phyloP scores from a whole-genome alignment of 345 rosid species.

The Capsella bursapastoris region DNA sequence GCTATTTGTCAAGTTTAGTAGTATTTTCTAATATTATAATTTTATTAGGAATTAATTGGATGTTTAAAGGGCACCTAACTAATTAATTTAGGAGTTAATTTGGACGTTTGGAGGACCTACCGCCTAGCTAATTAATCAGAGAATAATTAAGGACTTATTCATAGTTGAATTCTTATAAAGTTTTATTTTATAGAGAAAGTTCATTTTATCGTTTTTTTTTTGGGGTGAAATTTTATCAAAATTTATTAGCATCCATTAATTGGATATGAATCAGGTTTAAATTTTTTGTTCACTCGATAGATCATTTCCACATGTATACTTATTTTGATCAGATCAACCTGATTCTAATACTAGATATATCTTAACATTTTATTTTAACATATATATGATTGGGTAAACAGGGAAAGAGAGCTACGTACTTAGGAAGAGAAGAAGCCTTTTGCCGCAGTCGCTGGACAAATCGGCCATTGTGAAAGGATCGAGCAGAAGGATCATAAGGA shows the following conservation, averaged over 20 bases:
- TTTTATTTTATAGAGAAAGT: too few species aligned
- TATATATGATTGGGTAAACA: neutral
- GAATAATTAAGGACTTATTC: too few species aligned
- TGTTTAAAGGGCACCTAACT: neutral
- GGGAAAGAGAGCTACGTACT: slow-evolving; percentile 9
- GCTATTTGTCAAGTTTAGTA: neutral
- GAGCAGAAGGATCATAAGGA: slow-evolving; percentile 40
- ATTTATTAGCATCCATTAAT: neutral
- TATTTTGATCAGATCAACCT: neutral
- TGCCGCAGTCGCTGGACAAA: slow-evolving; percentile 43
- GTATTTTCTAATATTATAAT: too few species aligned
- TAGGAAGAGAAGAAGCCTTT: slow-evolving; percentile 46
- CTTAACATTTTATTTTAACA: neutral
- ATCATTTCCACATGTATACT: neutral
- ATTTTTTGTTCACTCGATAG: neutral
- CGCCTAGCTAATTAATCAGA: neutral
- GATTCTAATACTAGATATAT: neutral
- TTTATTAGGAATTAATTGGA: too few species aligned
- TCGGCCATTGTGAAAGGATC: slow-evolving; percentile 42
- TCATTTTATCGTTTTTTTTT: neutral
- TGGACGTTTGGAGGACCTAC: neutral
- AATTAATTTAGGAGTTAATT: too few species aligned
- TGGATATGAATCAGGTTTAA: neutral
- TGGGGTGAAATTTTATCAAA: neutral
- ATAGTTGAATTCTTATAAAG: neutral